Evolutionary conservation across 352 stramenopile genomes (phyloP).

Genomic region (Phytophthora crassamura): DNA sequence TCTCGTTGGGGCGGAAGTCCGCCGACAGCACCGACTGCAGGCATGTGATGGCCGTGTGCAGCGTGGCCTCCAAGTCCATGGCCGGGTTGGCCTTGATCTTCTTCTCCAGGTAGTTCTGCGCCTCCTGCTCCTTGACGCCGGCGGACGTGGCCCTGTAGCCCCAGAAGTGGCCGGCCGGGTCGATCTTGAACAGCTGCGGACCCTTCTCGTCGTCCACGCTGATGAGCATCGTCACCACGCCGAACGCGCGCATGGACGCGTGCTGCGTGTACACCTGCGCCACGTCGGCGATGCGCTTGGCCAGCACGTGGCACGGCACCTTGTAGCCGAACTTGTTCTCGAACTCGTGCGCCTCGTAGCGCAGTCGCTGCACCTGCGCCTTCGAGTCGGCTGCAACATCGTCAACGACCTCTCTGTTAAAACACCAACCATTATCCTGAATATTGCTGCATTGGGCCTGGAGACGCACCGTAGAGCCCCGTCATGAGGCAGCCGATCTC

Average conservation of each 20-base stretch:
- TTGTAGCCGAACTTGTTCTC: slow-evolving; percentile 97
- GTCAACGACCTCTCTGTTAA: neutral
- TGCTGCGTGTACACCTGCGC: slow-evolving; percentile 96
- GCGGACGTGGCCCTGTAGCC: slow-evolving; percentile 94
- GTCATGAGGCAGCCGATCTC: slow-evolving; percentile 97
- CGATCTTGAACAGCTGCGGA: slow-evolving; percentile 98
- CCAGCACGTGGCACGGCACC: slow-evolving; percentile 94
- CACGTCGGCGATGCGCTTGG: slow-evolving; percentile 98
- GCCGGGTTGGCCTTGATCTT: slow-evolving; percentile 92
- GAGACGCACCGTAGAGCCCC: slow-evolving; percentile 80
- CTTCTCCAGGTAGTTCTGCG: slow-evolving; percentile 99
- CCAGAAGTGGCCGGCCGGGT: slow-evolving; percentile 98
- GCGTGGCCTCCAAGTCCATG: slow-evolving; percentile 94
- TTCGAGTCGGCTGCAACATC: slow-evolving; percentile 82
- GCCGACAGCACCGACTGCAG: slow-evolving; percentile 97
- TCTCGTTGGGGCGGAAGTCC: slow-evolving; percentile 98
- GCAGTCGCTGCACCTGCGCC: slow-evolving; percentile 94
- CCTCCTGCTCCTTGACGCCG: slow-evolving; percentile 98
- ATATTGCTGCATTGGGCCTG: too few species aligned
- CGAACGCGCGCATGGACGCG: slow-evolving; percentile 95
- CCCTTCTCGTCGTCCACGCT: slow-evolving; percentile 98
- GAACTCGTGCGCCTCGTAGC: slow-evolving; percentile 98
- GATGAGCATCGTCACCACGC: slow-evolving; percentile 96
- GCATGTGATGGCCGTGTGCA: slow-evolving; percentile 97
- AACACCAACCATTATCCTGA: too few species aligned